A percentile compares a stretch with the other conserved stretches of the same genome.
Evolutionary conservation across 1,139 yeast genomes (phyloP).

Genomic region (Pneumocystis jirovecii): DNA sequence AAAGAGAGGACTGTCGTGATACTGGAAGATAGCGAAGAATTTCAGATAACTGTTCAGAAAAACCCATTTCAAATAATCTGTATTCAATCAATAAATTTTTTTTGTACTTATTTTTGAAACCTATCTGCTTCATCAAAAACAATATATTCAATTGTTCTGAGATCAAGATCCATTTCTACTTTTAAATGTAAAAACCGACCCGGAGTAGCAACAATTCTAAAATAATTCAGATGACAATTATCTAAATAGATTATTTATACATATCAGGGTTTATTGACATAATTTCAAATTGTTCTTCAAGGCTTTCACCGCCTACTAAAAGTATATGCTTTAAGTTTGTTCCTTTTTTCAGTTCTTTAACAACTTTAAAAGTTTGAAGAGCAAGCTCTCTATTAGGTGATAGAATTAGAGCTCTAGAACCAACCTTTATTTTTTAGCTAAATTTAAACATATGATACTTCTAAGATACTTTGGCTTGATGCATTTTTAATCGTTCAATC

Average conservation of each 20-base stretch:
- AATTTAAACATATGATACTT: background rate
- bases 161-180: constrained; percentile 83
- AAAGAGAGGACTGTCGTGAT: constrained; percentile 70
- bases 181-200: constrained; percentile 92
- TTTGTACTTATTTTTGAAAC: background rate
- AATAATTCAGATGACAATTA: background rate
- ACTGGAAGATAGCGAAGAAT: constrained; percentile 70
- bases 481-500: constrained; percentile 68
- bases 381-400: constrained; percentile 96
- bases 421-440: constrained; percentile 23
- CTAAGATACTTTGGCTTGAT: constrained; percentile 50
- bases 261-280: constrained; percentile 94
- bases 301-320: constrained; percentile 90
- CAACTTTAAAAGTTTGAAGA: constrained; percentile 73
- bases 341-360: constrained; percentile 74
- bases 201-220: constrained; percentile 73
- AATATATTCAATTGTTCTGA: constrained; percentile 69
- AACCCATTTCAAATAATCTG: constrained; percentile 82
- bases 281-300: constrained; percentile 85
- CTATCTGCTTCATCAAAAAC: constrained; percentile 98
- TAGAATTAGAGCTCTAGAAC: constrained; percentile 73
- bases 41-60: constrained; percentile 86
- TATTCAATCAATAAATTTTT: background rate
- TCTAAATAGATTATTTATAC: background rate
- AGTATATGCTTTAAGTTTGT: constrained; percentile 68